phyloP scores from a whole-genome alignment of 805 yeast species.

The Teunomyces tritomae region DNA sequence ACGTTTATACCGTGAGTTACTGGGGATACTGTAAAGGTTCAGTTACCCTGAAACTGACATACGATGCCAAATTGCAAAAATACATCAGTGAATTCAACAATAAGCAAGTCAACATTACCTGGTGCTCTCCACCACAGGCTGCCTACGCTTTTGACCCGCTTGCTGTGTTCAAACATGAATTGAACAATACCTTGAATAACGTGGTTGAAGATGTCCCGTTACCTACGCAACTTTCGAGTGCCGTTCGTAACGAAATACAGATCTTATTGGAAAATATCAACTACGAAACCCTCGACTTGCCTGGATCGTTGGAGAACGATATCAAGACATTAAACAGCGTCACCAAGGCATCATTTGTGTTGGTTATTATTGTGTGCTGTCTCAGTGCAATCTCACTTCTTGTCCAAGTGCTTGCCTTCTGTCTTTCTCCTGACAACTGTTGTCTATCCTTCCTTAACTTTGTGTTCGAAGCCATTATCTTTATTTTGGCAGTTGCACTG shows the following conservation, averaged over 20 bases:
- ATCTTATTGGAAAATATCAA: constrained; percentile 21
- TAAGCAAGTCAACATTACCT: constrained; percentile 31
- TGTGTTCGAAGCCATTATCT: constrained; percentile 43
- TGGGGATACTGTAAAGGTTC: constrained; percentile 46
- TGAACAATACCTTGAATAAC: constrained; percentile 24
- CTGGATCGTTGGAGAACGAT: constrained; percentile 50
- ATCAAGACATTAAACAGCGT: constrained; percentile 43
- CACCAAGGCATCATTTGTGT: constrained; percentile 55
- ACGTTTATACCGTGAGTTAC: constrained; percentile 36
- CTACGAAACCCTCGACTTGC: constrained; percentile 44
- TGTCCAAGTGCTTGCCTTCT: constrained; percentile 46
- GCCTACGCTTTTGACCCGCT: constrained; percentile 59
- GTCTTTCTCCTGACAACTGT: constrained; percentile 41
- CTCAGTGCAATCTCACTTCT: constrained; percentile 44
- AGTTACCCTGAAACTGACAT: constrained; percentile 5
- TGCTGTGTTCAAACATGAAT: constrained; percentile 29
- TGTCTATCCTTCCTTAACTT: constrained; percentile 46
- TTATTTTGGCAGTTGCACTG: constrained; percentile 43
- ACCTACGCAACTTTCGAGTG: constrained; percentile 14
- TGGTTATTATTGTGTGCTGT: constrained; percentile 27
- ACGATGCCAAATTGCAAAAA: constrained; percentile 1
- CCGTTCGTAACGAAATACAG: constrained; percentile 16
- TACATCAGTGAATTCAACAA: constrained; percentile 20
- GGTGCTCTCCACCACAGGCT: constrained; percentile 54
- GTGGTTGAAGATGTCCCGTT: constrained; percentile 22